These are phyloP conservation scores for Aspergillus fumigatus DNA, from an alignment of 2,329 filamentous ascomycete genomes.

Conservation along the genomic window DNA sequence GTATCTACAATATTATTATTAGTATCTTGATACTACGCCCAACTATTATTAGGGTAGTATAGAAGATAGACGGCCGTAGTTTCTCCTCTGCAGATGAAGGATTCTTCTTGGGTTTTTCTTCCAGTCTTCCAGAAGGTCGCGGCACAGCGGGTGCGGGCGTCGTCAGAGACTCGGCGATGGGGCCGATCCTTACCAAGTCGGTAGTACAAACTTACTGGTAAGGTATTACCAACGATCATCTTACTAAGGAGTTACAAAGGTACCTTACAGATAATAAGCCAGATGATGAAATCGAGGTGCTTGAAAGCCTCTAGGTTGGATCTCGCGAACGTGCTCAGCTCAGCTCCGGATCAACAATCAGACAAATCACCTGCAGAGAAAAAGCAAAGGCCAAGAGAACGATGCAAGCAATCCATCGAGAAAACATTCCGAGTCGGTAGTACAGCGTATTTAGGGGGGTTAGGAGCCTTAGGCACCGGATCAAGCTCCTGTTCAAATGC, in stretches of 20 bases:
- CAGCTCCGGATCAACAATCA: too few relatives aligned
- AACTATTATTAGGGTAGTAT: background rate
- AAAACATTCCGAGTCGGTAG: background rate
- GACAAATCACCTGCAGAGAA: background rate
- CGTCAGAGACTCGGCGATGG: conserved; percentile 14
- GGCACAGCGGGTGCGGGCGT: conserved; percentile 15
- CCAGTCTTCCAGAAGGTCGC: conserved; percentile 22
- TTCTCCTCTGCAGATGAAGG: background rate
- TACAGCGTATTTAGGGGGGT: background rate
- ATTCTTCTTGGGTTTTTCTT: conserved; percentile 7
- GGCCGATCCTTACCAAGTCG: conserved; percentile 4
- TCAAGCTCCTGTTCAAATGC: background rate
- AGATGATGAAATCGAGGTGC: background rate
- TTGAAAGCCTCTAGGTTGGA: too few relatives aligned
- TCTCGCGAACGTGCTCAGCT: too few relatives aligned
- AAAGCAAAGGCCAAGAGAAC: background rate
- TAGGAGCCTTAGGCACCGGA: background rate
- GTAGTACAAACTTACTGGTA: too few relatives aligned
- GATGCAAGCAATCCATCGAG: background rate
- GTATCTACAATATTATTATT: background rate
- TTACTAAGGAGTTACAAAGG: too few relatives aligned
- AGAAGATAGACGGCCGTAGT: too few relatives aligned
- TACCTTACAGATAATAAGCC: too few relatives aligned
- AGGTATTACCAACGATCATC: too few relatives aligned
- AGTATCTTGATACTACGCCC: background rate